Evolutionary conservation across 805 yeast species (phyloP), one percentile per base, ranked within the genome.

Genomic region (Debaryomyces castellii): DNA sequence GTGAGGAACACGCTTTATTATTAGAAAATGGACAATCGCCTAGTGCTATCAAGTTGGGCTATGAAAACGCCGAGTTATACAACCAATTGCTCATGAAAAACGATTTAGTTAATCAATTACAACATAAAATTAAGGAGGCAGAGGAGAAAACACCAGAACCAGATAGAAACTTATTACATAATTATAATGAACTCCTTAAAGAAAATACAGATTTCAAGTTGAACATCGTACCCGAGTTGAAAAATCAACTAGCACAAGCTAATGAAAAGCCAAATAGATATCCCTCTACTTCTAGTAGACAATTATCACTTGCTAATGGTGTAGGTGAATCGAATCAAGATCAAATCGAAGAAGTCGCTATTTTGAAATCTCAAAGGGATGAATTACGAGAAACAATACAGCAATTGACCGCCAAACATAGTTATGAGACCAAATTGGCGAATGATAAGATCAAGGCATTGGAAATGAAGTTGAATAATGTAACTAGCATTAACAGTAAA

Each of bases 1-100:
- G 89, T 23, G 94, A 87, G 54, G 91, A 85, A 50, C 83, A 84
- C 52, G 78, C 83, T 0, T 57, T 85, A 27, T 61, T 82, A 30
- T 59, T 73, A 49, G 87, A 82, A 50, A 69, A 77, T 51, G 80
- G 82, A 9, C 64, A 67, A 41, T 60, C 70, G 23, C 83, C 87
- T 23, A 73, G 80, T 41, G 66, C 81, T 14, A 66, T 82, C 24
- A 82, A 82, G 43, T 58, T 84, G 48, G 74, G 78, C 28, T 78
- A 79, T 53, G 81, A 81, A 47, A 79, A 81, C 48, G 74, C 82
- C 4, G 78, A 76, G 41, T 54, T 85, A 46, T 74, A 71, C 54
- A 62, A 73, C 33, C 76, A 74, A 46, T 54, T 82, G 24, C 60
- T 74, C 16, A 63, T 69, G 27, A 76, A 79, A 50, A 78, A 77